phyloP scores from a whole-genome alignment of 2,329 filamentous ascomycete species.

The Trichoderma breve region DNA sequence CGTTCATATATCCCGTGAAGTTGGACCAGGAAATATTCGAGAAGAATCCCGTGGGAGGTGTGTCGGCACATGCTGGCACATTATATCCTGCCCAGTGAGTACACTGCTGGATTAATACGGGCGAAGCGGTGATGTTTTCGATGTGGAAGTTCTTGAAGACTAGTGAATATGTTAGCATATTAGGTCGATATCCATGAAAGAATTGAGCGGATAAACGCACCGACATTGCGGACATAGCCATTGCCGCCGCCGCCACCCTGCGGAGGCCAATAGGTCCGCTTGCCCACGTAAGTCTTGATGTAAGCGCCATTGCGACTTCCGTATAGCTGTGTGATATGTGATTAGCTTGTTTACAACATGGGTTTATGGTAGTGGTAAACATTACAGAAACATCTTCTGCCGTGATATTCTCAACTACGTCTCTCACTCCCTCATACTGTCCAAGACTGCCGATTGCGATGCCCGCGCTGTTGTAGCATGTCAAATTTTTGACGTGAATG shows the following conservation, averaged over 20 bases:
- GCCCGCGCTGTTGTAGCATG: slow-evolving; percentile 5
- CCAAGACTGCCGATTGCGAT: slow-evolving; percentile 9
- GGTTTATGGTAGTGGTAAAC: background rate
- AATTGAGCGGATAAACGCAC: background rate
- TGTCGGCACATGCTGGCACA: slow-evolving; percentile 4
- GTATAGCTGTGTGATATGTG: background rate
- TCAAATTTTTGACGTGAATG: slow-evolving; percentile 9
- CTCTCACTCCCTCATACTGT: slow-evolving; percentile 7
- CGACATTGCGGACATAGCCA: slow-evolving; percentile 3
- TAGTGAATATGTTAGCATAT: background rate
- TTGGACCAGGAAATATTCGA: slow-evolving; percentile 5
- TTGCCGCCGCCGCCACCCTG: background rate
- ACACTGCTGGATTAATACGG: background rate
- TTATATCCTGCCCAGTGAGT: slow-evolving; percentile 6
- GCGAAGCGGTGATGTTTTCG: slow-evolving; percentile 2
- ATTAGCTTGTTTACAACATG: background rate
- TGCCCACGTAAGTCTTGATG: slow-evolving; percentile 5
- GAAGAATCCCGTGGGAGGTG: slow-evolving; percentile 1
- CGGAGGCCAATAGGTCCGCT: background rate
- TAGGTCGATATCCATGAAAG: background rate
- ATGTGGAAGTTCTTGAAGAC: slow-evolving; percentile 3
- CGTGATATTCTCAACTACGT: slow-evolving; percentile 11
- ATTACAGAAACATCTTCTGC: slow-evolving; percentile 7
- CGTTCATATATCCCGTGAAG: slow-evolving; percentile 9
- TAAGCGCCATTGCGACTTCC: slow-evolving; percentile 11